Evolutionary conservation across 73 alveolate species (phyloP).

Genomic region (Paramecium bursaria): DNA sequence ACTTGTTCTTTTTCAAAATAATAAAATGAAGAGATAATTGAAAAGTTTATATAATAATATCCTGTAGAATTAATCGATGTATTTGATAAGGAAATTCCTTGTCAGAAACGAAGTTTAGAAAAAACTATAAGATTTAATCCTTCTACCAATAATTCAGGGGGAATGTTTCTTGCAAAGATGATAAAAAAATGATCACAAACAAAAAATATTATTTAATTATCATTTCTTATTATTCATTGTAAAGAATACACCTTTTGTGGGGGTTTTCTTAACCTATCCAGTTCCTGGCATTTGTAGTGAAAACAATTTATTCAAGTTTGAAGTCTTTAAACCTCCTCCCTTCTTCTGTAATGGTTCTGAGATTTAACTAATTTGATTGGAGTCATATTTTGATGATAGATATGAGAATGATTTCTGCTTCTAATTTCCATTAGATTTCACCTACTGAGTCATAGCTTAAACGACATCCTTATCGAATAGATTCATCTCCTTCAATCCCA

Average conservation of each 20-base stretch:
- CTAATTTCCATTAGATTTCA: background rate
- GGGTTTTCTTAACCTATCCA: conserved; percentile 28
- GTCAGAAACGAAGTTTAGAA: conserved; percentile 30
- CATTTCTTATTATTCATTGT: conserved; percentile 11
- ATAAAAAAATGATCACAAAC: conserved; percentile 19
- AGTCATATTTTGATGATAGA: background rate
- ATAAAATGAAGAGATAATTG: conserved; percentile 66
- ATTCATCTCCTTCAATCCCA: too few species aligned
- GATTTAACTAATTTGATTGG: background rate
- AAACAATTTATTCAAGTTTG: background rate
- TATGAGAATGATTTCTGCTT: background rate
- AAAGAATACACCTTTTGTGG: conserved; percentile 30
- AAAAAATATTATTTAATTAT: background rate
- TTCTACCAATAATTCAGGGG: conserved; percentile 31
- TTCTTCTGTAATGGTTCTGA: background rate
- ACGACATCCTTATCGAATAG: too few species aligned
- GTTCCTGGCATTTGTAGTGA: background rate
- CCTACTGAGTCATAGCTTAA: too few species aligned
- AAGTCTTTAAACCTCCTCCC: conserved; percentile 1
- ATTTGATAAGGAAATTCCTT: conserved; percentile 35
- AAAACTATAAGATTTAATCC: conserved; percentile 64
- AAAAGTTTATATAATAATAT: conserved; percentile 15
- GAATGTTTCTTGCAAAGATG: conserved; percentile 63
- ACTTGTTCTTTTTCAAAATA: conserved; percentile 69
- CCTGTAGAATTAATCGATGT: conserved; percentile 7